Evolutionary conservation across 148 eudicot genomes (phyloP).

Genomic region (Polygonum aviculare): DNA sequence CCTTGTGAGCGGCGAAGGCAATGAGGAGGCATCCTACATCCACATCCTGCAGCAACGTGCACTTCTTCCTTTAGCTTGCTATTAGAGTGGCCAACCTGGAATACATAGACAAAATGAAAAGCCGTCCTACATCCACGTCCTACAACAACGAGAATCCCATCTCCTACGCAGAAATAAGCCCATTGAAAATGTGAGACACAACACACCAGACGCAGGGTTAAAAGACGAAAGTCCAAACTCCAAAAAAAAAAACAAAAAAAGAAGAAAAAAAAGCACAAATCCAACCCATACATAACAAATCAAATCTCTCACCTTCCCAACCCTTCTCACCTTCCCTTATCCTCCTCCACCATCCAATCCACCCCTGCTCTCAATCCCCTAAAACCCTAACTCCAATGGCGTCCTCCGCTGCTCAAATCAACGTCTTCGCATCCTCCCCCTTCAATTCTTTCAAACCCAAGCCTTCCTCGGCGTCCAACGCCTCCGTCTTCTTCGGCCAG

Average conservation of each 20-base stretch:
- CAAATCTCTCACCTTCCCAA: background rate
- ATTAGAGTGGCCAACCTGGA: no score
- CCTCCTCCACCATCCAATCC: background rate
- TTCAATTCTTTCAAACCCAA: constrained; percentile 14
- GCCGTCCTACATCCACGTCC: background rate
- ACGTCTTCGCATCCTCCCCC: constrained; percentile 21
- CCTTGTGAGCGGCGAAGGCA: no score
- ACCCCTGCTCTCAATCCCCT: no score
- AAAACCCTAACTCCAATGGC: constrained; percentile 30
- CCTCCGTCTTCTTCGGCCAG: constrained; percentile 35
- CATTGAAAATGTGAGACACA: background rate
- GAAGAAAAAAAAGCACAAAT: background rate
- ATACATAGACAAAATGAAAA: background rate
- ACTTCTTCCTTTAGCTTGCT: no score
- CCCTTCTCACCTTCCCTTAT: background rate
- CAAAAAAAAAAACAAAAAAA: background rate
- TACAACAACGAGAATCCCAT: background rate
- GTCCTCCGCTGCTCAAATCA: constrained; percentile 37
- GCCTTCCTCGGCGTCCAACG: constrained; percentile 2
- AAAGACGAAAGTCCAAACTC: background rate
- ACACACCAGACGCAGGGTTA: background rate
- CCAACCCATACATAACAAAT: background rate
- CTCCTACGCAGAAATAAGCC: background rate
- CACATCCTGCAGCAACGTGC: no score
- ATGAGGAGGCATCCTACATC: no score